A percentile compares a stretch with the other conserved stretches of the same genome.
Evolutionary conservation across 176 grass and related monocot species (phyloP).

Genomic region (Chrysopogon serrulatus): DNA sequence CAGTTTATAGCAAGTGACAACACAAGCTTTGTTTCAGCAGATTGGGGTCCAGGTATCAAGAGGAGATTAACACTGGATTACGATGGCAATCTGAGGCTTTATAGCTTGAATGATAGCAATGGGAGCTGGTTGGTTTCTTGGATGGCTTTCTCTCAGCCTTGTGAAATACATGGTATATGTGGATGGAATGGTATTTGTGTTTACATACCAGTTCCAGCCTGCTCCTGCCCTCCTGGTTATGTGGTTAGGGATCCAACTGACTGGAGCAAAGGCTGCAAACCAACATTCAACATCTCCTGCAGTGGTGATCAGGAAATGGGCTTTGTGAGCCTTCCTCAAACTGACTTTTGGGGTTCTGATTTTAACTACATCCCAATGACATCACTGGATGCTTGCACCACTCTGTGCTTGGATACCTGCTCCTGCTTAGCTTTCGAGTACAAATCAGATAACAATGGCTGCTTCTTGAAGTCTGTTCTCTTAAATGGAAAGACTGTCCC

Average conservation of each 20-base stretch:
- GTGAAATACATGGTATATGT: slow-evolving; percentile 38
- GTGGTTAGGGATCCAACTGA: slow-evolving; percentile 14
- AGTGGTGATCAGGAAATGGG: not conserved
- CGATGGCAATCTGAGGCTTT: slow-evolving; percentile 30
- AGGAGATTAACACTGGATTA: slow-evolving; percentile 27
- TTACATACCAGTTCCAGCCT: not conserved
- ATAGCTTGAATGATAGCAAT: not conserved
- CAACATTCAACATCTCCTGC: slow-evolving; percentile 9
- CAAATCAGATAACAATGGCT: not conserved
- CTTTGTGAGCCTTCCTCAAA: slow-evolving; percentile 10
- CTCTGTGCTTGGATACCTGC: not conserved
- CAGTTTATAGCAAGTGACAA: slow-evolving; percentile 27
- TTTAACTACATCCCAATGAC: not conserved
- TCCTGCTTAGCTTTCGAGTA: slow-evolving; percentile 24
- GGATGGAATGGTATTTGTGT: slow-evolving; percentile 35
- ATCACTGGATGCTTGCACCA: not conserved
- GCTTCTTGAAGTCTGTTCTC: slow-evolving; percentile 33
- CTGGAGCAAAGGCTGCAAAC: slow-evolving; percentile 37
- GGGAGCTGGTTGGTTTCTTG: slow-evolving; percentile 16
- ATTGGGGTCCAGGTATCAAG: slow-evolving; percentile 17
- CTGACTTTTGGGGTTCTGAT: slow-evolving; percentile 45
- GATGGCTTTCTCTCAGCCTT: slow-evolving; percentile 25
- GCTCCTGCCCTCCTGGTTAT: slow-evolving; percentile 29
- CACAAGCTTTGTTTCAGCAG: slow-evolving; percentile 15
- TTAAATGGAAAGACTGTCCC: slow-evolving; percentile 29